A percentile compares a stretch with the other conserved stretches of the same genome.
Conservation (phyloP, 768 basidiomycete genomes). For the Auricularia sp. region DNA sequence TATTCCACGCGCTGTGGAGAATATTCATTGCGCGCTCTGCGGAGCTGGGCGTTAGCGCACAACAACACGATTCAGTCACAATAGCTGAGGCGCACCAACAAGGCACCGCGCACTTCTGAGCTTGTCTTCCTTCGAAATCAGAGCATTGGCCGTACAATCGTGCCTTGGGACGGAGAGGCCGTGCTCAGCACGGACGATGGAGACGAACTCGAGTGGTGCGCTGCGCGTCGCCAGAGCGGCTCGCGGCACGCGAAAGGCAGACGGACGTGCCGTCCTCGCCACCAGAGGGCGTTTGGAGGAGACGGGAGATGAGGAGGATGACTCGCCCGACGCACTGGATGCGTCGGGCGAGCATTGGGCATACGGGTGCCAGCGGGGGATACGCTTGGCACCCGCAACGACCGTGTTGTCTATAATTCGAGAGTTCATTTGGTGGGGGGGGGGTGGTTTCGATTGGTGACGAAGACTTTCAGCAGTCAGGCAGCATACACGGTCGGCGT, state of each 20-base stretch:
- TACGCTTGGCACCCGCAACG: not conserved
- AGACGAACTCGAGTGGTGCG: not conserved
- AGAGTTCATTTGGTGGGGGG: too few species aligned
- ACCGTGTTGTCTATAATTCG: too few species aligned
- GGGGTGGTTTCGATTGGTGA: too few species aligned
- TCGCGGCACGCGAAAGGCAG: not conserved
- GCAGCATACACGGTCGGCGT: too few species aligned
- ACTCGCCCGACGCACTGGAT: not conserved
- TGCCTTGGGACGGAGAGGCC: not conserved
- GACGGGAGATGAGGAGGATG: not conserved
- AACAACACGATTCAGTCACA: too few species aligned
- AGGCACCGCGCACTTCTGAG: not conserved
- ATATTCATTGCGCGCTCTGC: not conserved
- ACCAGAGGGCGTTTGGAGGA: not conserved
- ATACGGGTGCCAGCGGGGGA: not conserved
- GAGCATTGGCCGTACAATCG: not conserved
- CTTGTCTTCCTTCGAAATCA: not conserved
- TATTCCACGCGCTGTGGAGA: not conserved
- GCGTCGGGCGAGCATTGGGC: not conserved
- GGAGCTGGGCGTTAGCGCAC: not conserved
- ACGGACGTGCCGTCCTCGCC: not conserved
- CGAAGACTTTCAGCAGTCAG: too few species aligned
- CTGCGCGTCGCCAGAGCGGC: not conserved
- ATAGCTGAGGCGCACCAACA: not conserved
- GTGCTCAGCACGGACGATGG: not conserved